Base-by-base conservation (phyloP, 768 basidiomycete species). In the Boletus edulis region DNA sequence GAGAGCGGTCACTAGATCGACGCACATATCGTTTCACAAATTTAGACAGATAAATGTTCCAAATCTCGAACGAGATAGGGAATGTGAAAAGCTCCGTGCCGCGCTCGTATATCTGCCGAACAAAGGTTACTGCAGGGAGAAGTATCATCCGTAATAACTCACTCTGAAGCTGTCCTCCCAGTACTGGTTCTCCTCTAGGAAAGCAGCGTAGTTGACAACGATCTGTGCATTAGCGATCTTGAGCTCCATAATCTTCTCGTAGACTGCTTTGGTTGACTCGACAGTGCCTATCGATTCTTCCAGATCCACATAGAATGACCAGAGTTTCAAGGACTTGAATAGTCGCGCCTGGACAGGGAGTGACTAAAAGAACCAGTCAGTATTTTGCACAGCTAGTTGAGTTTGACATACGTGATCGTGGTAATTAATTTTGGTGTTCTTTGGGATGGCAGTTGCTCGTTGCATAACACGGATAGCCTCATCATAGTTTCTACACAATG, bases 111-210 rank as follows among this genome's bases (percentile, higher is more conserved):
- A 96, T 89, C 89, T 91, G 46, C 35, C 6, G 38, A 38, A 44
- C 39, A 27, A 47, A 31, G 15, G 59, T 66, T 40, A 67, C 53
- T 15, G 10, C 17, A 46, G n/a, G 6, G 5, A 45, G 44, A 38
- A 10, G 8, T 15, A 51, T 42, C 18, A n/a, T 18, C 22, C 15
- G 10, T 35, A 46, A 35, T 55, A 69, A 85, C 91, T 81, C 63
- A 87, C 91, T 82, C 94, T 97, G 84, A 98, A 99, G 71, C 92
- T 93, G 65, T 98, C 97, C 63, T 99, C 97, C 72, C 90, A 99
- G 73, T 98, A 99, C 62, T 94, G 84, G 73, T 98, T 96, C 69
- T 98, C 96, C 69, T 98, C 96, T 46, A 99, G 74, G 80, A 98
- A 99, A 5, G 89, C 84, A 3, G 97, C 95, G 58, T 95, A 98